These are phyloP conservation scores for Fimicolochytrium jonesii DNA, from an alignment of 192 early-diverging fungal species.

Conservation along the genomic window DNA sequence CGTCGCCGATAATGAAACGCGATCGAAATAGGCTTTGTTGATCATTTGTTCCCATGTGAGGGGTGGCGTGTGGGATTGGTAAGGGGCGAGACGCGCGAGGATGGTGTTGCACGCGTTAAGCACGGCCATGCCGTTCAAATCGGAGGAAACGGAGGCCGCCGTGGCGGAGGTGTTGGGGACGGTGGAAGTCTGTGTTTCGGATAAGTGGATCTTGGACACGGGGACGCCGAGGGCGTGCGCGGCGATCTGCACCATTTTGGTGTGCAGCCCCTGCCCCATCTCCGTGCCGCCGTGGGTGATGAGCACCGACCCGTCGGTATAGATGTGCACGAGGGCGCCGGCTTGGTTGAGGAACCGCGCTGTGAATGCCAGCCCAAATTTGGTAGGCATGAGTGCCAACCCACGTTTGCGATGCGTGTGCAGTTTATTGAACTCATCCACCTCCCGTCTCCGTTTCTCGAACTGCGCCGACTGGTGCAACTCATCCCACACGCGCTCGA, in stretches of 20 bases:
- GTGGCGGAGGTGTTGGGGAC: conserved; percentile 78
- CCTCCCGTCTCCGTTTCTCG: conserved; percentile 43
- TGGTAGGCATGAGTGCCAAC: conserved; percentile 72
- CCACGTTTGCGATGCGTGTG: conserved; percentile 79
- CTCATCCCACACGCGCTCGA: conserved; percentile 67
- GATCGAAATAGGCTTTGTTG: conserved; percentile 69
- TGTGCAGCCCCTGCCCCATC: conserved; percentile 90
- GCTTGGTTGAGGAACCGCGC: conserved; percentile 78
- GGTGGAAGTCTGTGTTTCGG: conserved; percentile 71
- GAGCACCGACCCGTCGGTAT: conserved; percentile 79
- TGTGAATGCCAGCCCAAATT: conserved; percentile 78
- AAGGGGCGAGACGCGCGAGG: conserved; percentile 65
- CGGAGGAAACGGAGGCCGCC: conserved; percentile 71
- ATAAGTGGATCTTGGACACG: conserved; percentile 59
- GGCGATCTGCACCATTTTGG: conserved; percentile 79
- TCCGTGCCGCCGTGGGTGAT: conserved; percentile 81
- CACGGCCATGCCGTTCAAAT: conserved; percentile 81
- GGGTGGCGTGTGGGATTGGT: conserved; percentile 54
- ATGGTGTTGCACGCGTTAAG: conserved; percentile 73
- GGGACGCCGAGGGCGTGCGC: conserved; percentile 77
- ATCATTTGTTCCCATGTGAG: conserved; percentile 53
- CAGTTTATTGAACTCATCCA: conserved; percentile 65
- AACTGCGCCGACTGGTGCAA: conserved; percentile 52
- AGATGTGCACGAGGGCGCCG: conserved; percentile 77
- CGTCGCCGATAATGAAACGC: conserved; percentile 71